Evolutionary conservation across 192 early-diverging fungal genomes (phyloP).

Genomic region (Jimgerdemannia flammicorona): DNA sequence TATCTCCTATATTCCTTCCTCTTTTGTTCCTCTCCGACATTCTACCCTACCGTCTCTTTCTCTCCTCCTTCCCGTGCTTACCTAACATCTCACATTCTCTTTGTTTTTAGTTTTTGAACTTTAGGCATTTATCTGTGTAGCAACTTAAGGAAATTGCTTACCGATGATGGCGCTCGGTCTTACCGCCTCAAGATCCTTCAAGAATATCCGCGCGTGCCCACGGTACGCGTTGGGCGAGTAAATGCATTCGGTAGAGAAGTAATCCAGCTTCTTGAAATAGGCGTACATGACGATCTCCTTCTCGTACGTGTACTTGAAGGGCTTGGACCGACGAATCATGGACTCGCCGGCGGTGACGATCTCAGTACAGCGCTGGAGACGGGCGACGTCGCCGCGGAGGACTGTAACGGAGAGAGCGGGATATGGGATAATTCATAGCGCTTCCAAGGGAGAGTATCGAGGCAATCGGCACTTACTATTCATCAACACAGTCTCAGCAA

Average conservation of each 20-base stretch:
- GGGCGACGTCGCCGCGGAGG: slow-evolving; percentile 89
- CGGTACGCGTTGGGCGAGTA: slow-evolving; percentile 98
- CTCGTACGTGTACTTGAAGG: slow-evolving; percentile 98
- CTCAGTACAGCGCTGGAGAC: slow-evolving; percentile 88
- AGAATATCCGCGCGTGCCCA: slow-evolving; percentile 89
- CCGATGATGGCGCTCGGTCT: slow-evolving; percentile 85
- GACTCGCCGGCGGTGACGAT: slow-evolving; percentile 81
- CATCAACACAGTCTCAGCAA: slow-evolving; percentile 98
- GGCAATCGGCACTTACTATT: slow-evolving; percentile 62
- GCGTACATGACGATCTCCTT: slow-evolving; percentile 99
- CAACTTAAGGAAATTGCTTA: slow-evolving; percentile 16
- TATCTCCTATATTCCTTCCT: too few relatives aligned
- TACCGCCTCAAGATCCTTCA: slow-evolving; percentile 93
- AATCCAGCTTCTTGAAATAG: slow-evolving; percentile 94
- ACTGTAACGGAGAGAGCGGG: slow-evolving; percentile 42
- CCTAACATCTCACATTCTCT: too few relatives aligned
- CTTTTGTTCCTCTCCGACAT: background rate
- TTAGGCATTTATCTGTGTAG: too few relatives aligned
- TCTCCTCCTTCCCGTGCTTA: too few relatives aligned
- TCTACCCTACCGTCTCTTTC: background rate
- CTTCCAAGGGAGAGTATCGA: background rate
- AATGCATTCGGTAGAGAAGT: slow-evolving; percentile 98
- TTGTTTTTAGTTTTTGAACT: too few relatives aligned
- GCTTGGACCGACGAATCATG: slow-evolving; percentile 85
- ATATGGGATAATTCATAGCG: background rate